These are phyloP conservation scores for Colletotrichum sp. DNA, from an alignment of 2,329 filamentous ascomycete genomes.

Conservation along the genomic window DNA sequence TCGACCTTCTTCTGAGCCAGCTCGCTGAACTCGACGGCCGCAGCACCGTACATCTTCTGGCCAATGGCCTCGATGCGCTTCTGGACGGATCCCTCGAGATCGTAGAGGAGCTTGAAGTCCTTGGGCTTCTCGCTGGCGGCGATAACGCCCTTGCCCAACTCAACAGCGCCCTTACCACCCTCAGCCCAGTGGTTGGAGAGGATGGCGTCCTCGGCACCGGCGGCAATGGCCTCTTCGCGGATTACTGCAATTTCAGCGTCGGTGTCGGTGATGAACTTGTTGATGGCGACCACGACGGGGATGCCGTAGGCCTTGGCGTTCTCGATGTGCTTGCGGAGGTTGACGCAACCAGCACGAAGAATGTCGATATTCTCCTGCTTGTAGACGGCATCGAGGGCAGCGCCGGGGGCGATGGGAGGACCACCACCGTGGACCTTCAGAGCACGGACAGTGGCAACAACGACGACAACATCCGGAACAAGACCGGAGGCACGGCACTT, in stretches of 20 bases:
- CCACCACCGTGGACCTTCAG: constrained; percentile 97
- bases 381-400: constrained; percentile 85
- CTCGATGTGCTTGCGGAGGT: constrained; percentile 92
- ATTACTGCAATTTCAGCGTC: constrained; percentile 89
- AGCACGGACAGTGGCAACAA: constrained; percentile 94
- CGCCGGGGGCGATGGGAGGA: constrained; percentile 89
- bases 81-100: constrained; percentile 78
- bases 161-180: constrained; percentile 87
- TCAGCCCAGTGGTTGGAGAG: constrained; percentile 97
- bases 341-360: constrained; percentile 87
- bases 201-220: constrained; percentile 92
- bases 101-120: constrained; percentile 88
- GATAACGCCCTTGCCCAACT: constrained; percentile 87
- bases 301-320: constrained; percentile 91
- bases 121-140: constrained; percentile 82
- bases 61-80: constrained; percentile 91
- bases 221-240: constrained; percentile 87
- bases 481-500: constrained; percentile 96
- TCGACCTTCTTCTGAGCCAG: constrained; percentile 96
- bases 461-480: constrained; percentile 89
- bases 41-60: constrained; percentile 92
- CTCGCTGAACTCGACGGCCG: constrained; percentile 89
- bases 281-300: constrained; percentile 95
- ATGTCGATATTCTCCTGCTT: constrained; percentile 92
- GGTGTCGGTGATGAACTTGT: constrained; percentile 94